These are phyloP conservation scores for Botrytis paeoniae DNA, from an alignment of 2,329 filamentous ascomycete species.

Conservation along the genomic window DNA sequence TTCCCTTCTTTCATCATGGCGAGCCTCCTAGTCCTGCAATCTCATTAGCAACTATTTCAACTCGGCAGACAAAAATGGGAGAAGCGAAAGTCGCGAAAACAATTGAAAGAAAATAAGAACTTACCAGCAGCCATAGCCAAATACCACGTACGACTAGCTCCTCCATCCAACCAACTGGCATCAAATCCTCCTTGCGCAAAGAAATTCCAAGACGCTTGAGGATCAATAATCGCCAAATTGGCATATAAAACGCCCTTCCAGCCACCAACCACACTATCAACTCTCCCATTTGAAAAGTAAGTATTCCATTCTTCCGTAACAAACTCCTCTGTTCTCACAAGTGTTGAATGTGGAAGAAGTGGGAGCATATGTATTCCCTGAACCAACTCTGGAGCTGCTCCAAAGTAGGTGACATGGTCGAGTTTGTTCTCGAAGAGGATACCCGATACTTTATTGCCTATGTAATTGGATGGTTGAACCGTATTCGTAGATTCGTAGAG, in stretches of 20 bases:
- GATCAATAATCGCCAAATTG: constrained; percentile 76
- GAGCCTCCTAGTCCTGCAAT: constrained; percentile 14
- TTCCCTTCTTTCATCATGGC: background rate
- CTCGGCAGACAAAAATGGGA: background rate
- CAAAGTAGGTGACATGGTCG: constrained; percentile 90
- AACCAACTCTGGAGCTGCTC: constrained; percentile 67
- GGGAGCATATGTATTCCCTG: constrained; percentile 46
- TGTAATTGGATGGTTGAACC: constrained; percentile 71
- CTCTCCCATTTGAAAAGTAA: constrained; percentile 68
- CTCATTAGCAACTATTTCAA: background rate
- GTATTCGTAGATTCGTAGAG: constrained; percentile 69
- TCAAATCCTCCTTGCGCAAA: constrained; percentile 68
- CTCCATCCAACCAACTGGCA: constrained; percentile 70
- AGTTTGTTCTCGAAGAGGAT: constrained; percentile 93
- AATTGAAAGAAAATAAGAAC: background rate
- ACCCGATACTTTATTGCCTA: constrained; percentile 70
- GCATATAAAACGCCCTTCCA: constrained; percentile 86
- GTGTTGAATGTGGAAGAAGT: constrained; percentile 50
- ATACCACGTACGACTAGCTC: constrained; percentile 83
- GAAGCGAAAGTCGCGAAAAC: background rate
- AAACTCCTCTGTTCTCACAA: constrained; percentile 65
- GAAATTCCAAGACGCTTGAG: constrained; percentile 67
- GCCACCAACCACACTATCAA: constrained; percentile 64
- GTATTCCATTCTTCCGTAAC: constrained; percentile 79
- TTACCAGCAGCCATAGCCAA: constrained; percentile 71